A percentile compares a stretch with the other conserved stretches of the same genome.
phyloP scores from a whole-genome alignment of 2,329 filamentous ascomycete genomes.

The Alternaria ventricosa region DNA sequence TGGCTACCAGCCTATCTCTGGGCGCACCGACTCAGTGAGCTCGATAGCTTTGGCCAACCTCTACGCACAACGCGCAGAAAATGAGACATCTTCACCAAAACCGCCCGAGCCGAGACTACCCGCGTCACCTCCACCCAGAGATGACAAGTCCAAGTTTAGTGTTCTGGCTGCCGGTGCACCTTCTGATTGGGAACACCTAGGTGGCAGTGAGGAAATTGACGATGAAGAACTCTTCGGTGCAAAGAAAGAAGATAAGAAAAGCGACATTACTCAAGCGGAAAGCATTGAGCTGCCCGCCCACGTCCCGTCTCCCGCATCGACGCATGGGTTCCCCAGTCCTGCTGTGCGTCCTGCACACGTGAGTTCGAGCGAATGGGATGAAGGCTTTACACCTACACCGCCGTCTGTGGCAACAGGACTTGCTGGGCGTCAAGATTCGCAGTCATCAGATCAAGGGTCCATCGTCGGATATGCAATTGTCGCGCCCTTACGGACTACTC shows the following conservation, averaged over 20 bases:
- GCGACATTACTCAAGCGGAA: conserved; percentile 25
- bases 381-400: conserved; percentile 43
- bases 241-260: conserved; percentile 30
- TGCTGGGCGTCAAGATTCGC: conserved; percentile 20
- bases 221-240: conserved; percentile 42
- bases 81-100: conserved; percentile 34
- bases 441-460: conserved; percentile 25
- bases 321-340: conserved; percentile 42
- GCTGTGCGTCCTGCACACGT: conserved; percentile 27
- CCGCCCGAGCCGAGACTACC: conserved; percentile 25
- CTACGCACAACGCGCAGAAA: conserved; percentile 33
- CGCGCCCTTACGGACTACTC: conserved; percentile 24
- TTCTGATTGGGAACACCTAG: conserved; percentile 49
- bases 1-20: conserved; percentile 19
- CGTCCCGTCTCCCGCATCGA: conserved; percentile 32
- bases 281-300: conserved; percentile 40
- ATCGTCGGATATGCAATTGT: conserved; percentile 29
- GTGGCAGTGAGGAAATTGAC: conserved; percentile 41
- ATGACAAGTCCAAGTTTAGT: conserved; percentile 39
- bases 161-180: conserved; percentile 44
- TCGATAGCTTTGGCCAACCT: conserved; percentile 42
- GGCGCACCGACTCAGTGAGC: conserved; percentile 40
- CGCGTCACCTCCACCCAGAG: conserved; percentile 34
- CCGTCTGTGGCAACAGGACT: conserved; percentile 29
- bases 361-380: conserved; percentile 15